Conservation (phyloP, 83 land plant genomes). For the Larix sibirica region DNA sequence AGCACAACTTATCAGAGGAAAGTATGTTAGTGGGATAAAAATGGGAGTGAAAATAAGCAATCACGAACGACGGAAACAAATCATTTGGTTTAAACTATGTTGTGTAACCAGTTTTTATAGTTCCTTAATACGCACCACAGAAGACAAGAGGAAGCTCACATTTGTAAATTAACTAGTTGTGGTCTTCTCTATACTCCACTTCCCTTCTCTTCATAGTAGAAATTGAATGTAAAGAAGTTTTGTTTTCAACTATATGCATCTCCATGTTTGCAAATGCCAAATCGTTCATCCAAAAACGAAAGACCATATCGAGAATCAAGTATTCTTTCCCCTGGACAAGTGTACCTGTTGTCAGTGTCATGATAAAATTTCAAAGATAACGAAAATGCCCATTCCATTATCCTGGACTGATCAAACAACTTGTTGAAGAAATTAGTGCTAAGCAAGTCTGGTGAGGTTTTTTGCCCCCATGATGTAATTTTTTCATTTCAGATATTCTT, state of each 20-base stretch:
- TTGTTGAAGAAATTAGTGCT: not conserved
- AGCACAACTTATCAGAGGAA: conserved; percentile 40
- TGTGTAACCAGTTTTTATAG: not conserved
- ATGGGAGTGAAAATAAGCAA: conserved; percentile 23
- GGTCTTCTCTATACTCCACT: not conserved
- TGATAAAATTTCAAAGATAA: not conserved
- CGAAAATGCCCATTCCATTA: not conserved
- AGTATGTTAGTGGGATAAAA: conserved; percentile 29
- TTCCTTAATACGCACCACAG: not conserved
- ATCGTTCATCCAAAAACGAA: not conserved
- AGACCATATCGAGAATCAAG: not conserved
- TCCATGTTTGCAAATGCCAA: not conserved
- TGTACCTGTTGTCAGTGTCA: not conserved
- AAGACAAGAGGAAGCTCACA: not conserved
- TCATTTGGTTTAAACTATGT: not conserved
- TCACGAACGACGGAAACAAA: not conserved
- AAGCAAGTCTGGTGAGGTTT: not conserved
- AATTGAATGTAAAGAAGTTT: not conserved
- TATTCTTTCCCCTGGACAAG: not conserved
- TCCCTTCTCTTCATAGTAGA: not conserved
- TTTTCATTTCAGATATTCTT: too few relatives aligned
- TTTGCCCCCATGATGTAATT: not conserved
- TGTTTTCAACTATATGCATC: not conserved
- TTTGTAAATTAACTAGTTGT: not conserved
- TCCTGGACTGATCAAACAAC: not conserved